Evolutionary conservation across 108 stramenopile species (phyloP), one percentile per base, ranked within the genome.

Genomic region (Epithemia pelagica): DNA sequence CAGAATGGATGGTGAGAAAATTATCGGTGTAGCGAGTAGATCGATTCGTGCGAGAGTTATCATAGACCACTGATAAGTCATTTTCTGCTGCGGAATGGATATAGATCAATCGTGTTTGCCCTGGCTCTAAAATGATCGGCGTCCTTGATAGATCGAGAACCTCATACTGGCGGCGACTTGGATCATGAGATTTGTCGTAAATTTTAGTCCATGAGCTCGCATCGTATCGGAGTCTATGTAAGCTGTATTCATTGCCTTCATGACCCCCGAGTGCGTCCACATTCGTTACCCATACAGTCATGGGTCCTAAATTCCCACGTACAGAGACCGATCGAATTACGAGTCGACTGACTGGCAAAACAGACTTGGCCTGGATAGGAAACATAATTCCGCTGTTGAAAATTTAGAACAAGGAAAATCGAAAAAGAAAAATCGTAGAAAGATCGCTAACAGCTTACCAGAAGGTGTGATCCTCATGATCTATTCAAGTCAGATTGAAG

Each of bases 401-500:
- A n/a, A 46, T 15, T 5, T 46, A 10, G 37, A 46, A 46, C n/a
- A n/a, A n/a, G n/a, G n/a, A n/a, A n/a, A n/a, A n/a, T n/a, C n/a
- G n/a, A n/a, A 52, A 52, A 52, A 52, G 52, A 52, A 20, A 52
- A 52, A 19, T 52, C 20, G 52, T 20, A 19, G 52, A n/a, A n/a
- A n/a, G n/a, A n/a, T n/a, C n/a, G n/a, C n/a, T n/a, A n/a, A n/a
- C n/a, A n/a, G n/a, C 81, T 67, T 64, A 91, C 85, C 87, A 94
- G 73, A 94, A 94, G 0, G 92, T 90, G 59, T 94, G 92, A 79
- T 94, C 92, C 67, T 94, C 92, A 61, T 85, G 82, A 65, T 94
- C 91, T 87, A 61, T 46, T 46, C 10, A 46, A 46, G 5, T 46
- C 5, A 15, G 37, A 46, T 46, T 46, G 15, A 15, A 46, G 37